phyloP scores from a whole-genome alignment of 1,139 yeast genomes.

The Hanseniaspora sp. region DNA sequence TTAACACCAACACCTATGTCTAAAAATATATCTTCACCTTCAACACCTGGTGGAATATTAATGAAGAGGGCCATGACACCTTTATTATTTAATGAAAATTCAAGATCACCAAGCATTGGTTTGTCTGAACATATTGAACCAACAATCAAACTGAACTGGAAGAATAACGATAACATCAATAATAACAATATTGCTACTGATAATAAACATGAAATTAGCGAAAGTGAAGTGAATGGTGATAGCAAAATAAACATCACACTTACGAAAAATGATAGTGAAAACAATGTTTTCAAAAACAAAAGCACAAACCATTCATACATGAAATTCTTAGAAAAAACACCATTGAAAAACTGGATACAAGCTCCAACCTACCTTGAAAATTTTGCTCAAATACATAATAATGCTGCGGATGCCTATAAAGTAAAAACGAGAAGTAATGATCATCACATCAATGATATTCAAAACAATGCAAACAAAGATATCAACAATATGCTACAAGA shows the following conservation, averaged over 20 bases:
- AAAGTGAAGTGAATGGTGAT: no score
- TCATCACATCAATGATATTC: not conserved
- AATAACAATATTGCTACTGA: not conserved
- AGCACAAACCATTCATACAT: not conserved
- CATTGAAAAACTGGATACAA: slow-evolving; percentile 8
- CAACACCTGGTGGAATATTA: not conserved
- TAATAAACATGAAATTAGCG: not conserved
- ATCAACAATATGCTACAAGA: not conserved
- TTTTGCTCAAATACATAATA: not conserved
- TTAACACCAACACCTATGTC: slow-evolving; percentile 1
- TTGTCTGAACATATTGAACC: not conserved
- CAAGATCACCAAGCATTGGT: not conserved
- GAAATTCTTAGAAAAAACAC: slow-evolving; percentile 8
- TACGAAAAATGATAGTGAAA: not conserved
- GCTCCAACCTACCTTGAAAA: not conserved
- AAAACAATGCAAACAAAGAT: not conserved
- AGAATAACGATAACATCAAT: not conserved
- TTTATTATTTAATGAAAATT: not conserved
- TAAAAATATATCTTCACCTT: not conserved
- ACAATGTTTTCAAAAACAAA: not conserved
- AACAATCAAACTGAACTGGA: slow-evolving; percentile 10
- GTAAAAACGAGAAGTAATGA: not conserved
- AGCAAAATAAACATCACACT: not conserved
- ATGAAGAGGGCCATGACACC: slow-evolving; percentile 11
- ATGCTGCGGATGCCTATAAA: not conserved